Evolutionary conservation across 208 protist species (phyloP).

Genomic region (Polymyxa betae): DNA sequence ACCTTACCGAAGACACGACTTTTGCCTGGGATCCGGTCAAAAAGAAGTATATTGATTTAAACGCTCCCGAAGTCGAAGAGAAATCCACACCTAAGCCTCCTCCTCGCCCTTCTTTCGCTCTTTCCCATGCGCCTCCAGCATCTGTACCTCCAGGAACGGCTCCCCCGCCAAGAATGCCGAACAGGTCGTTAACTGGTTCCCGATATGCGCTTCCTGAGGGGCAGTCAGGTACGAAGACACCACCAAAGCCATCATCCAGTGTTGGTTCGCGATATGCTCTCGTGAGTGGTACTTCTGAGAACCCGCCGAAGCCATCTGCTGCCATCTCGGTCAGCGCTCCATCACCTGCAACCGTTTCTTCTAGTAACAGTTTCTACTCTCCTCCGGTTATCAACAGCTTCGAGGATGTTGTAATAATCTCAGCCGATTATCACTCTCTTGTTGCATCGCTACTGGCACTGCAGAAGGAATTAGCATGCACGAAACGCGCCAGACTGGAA

Average conservation of each 20-base stretch:
- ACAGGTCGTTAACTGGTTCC: too few species aligned
- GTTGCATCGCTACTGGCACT: background rate
- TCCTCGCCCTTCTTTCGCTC: background rate
- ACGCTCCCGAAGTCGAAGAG: background rate
- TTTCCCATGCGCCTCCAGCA: background rate
- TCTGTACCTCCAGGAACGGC: background rate
- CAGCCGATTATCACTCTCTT: background rate
- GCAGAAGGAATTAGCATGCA: background rate
- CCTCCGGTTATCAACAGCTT: background rate
- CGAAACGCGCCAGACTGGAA: background rate
- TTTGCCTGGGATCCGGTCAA: constrained; percentile 37
- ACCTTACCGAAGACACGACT: background rate
- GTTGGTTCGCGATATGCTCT: background rate
- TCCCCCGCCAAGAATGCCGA: background rate
- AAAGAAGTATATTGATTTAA: constrained; percentile 44
- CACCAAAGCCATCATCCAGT: background rate
- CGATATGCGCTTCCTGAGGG: constrained; percentile 26
- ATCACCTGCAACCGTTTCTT: background rate
- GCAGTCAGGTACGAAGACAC: background rate
- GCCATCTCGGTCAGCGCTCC: too few species aligned
- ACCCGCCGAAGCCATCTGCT: background rate
- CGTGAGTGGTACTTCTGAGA: background rate
- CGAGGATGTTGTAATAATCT: background rate
- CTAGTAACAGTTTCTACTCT: background rate
- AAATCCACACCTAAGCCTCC: background rate